Evolutionary conservation across 225 moss, liverwort and hornwort genomes (phyloP).

Genomic region (Marchantia paleacea): DNA sequence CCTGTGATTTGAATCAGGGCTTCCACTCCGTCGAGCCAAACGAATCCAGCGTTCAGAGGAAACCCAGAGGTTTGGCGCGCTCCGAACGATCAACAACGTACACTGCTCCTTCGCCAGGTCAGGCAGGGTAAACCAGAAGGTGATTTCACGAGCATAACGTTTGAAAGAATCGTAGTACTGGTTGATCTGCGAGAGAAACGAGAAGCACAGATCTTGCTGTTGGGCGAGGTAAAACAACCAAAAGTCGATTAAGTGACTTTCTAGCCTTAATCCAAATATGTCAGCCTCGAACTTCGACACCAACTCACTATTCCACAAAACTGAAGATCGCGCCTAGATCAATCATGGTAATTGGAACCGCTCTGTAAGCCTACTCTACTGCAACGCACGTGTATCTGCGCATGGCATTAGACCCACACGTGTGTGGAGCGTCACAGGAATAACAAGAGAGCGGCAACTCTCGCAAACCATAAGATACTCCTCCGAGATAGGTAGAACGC

Average conservation of each 20-base stretch:
- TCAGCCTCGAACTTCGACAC: conserved; percentile 9
- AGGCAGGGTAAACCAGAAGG: background rate
- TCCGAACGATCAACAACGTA: background rate
- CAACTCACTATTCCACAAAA: conserved; percentile 9
- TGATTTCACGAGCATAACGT: conserved; percentile 6
- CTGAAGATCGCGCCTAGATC: conserved; percentile 9
- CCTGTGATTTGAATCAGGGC: background rate
- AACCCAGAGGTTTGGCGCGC: background rate
- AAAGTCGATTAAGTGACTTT: conserved; percentile 1
- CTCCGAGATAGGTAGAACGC: background rate
- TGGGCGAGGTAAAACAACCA: background rate
- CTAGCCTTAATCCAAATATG: background rate
- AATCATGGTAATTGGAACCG: conserved; percentile 22
- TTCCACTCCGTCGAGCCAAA: background rate
- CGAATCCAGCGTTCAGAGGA: background rate
- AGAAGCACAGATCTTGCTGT: background rate
- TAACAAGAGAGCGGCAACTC: background rate
- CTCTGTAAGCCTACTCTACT: conserved; percentile 11
- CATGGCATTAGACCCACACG: conserved; percentile 12
- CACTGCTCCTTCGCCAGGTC: background rate
- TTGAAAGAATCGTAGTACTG: background rate
- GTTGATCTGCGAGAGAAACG: background rate
- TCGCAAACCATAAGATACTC: conserved; percentile 7
- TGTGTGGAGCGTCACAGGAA: conserved; percentile 18
- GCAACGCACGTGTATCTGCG: conserved; percentile 18